Conservation (phyloP, 1,284 basidiomycete species). For the Cystobasidiaceae sp. region DNA sequence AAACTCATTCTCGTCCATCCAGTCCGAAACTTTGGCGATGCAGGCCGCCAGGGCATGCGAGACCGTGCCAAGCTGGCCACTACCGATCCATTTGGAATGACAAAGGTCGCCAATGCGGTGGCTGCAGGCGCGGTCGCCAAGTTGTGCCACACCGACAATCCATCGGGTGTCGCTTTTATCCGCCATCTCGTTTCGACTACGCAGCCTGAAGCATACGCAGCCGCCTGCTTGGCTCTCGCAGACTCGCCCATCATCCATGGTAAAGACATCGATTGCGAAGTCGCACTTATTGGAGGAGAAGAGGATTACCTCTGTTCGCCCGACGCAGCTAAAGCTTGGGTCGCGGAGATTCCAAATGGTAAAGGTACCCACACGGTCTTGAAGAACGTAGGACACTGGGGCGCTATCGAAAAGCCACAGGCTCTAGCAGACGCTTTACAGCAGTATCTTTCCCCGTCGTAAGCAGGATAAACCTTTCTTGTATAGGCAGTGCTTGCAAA, state of each 20-base stretch:
- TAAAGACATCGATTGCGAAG: slow-evolving; percentile 27
- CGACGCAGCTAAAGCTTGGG: slow-evolving; percentile 34
- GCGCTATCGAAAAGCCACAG: slow-evolving; percentile 40
- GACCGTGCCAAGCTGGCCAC: slow-evolving; percentile 36
- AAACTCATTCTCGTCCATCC: slow-evolving; percentile 42
- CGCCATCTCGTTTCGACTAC: slow-evolving; percentile 40
- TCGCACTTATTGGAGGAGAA: slow-evolving; percentile 39
- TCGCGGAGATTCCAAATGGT: slow-evolving; percentile 32
- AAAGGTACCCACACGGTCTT: slow-evolving; percentile 34
- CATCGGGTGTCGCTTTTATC: slow-evolving; percentile 37
- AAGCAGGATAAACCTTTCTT: slow-evolving; percentile 15
- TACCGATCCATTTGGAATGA: slow-evolving; percentile 32
- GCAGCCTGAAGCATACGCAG: slow-evolving; percentile 38
- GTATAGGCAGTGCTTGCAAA: background rate
- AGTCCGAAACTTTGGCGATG: slow-evolving; percentile 37
- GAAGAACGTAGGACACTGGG: slow-evolving; percentile 42
- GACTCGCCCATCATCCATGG: slow-evolving; percentile 32
- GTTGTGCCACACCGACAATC: slow-evolving; percentile 31
- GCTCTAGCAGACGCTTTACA: slow-evolving; percentile 32
- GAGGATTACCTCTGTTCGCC: slow-evolving; percentile 42
- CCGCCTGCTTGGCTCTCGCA: slow-evolving; percentile 39
- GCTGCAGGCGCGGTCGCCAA: slow-evolving; percentile 37
- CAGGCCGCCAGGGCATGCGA: slow-evolving; percentile 36
- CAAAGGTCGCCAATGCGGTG: slow-evolving; percentile 38
- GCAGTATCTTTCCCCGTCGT: slow-evolving; percentile 4